phyloP scores from a whole-genome alignment of 2,329 filamentous ascomycete genomes.

The Cercospora sp. region DNA sequence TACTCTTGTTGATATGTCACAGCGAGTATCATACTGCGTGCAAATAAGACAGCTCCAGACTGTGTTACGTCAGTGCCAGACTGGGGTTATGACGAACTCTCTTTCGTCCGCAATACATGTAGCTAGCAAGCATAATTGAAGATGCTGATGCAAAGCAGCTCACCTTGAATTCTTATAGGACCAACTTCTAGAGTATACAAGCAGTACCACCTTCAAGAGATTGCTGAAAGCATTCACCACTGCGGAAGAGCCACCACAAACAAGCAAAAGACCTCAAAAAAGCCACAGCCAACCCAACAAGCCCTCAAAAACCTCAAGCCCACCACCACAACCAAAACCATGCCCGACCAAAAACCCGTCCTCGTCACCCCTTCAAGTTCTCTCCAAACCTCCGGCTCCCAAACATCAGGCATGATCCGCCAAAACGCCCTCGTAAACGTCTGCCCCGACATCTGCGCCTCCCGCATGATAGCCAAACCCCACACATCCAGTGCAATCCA shows the following conservation, averaged over 20 bases:
- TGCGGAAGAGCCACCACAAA: background rate
- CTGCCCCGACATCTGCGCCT: conserved; percentile 66
- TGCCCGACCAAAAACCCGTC: conserved; percentile 43
- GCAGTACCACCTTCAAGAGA: background rate
- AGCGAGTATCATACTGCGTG: background rate
- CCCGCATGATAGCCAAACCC: conserved; percentile 64
- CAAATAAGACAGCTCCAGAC: background rate
- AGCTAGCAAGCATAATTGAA: background rate
- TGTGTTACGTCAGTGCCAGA: conserved; percentile 14
- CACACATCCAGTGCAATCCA: conserved; percentile 63
- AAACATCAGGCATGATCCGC: conserved; percentile 49
- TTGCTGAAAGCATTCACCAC: background rate
- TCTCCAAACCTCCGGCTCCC: conserved; percentile 48
- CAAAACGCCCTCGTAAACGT: conserved; percentile 61
- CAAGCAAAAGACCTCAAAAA: background rate
- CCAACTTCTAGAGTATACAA: background rate
- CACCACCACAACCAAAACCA: background rate
- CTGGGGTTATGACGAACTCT: conserved; percentile 7
- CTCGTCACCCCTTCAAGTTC: conserved; percentile 54
- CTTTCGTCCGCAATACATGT: background rate
- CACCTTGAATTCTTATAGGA: background rate
- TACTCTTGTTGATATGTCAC: background rate
- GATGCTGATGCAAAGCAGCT: background rate
- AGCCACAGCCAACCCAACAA: background rate
- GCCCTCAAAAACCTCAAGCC: background rate